Base-by-base conservation (phyloP, 805 yeast genomes). In the Maudiozyma serrabonitensis region DNA sequence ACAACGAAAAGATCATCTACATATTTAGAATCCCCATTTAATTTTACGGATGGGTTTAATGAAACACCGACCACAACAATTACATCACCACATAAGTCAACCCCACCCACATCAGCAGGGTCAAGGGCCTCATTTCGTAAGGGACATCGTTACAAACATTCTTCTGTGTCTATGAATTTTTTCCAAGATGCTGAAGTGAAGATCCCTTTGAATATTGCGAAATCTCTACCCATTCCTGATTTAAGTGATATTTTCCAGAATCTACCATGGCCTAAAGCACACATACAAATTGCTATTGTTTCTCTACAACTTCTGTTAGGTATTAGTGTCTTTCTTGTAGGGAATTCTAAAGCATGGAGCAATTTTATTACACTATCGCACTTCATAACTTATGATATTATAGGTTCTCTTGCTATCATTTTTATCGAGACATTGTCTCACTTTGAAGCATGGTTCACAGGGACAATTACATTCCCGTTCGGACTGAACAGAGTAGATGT, bases 141-240 rank as follows among this genome's bases (percentile, higher is more conserved):
- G 57, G 99, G 99, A 6, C 99, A 91, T 67, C 78, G 91, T 57
- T 91, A 91, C 64, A 91, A 91, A 64, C 98, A 91, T 66, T 89
- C 97, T 2, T 89, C 96, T 8, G 96, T 91, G 6, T 88, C 96
- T 5, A 85, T 91, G 93, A 90, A 91, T 65, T 76, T 91, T 63
- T 91, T 93, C 64, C 96, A 87, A 66, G 97, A 91, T 61, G 96
- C 97, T 1, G 84, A 89, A 15, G 79, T 74, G 40, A 73, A 82
- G 37, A 81, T 84, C 4, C 84, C 89, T 0, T 76, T 82, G 55
- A 87, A 89, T 16, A 80, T 89, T 8, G 96, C 96, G 1, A 82
- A 78, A 23, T 67, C 78, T 1, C 60, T 69, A 41, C 76, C 77
- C 7, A 69, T 73, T 1, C 77, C 76, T 1, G 68, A 73, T 41